Conservation (phyloP, 1,139 yeast genomes). For the Nadsonia commutata region DNA sequence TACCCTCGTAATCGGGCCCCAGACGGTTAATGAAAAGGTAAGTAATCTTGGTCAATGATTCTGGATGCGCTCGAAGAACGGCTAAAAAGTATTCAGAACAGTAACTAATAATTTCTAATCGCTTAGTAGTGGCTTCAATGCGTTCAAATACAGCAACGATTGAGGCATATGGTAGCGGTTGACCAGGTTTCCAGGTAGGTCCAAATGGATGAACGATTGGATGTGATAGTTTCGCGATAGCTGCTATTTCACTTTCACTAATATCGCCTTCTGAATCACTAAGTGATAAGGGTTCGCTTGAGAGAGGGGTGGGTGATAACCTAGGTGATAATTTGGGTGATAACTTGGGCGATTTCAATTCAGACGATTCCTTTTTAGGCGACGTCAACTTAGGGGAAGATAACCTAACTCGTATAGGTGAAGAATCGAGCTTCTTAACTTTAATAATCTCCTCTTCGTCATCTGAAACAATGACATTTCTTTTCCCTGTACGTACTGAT, state of each 20-base stretch:
- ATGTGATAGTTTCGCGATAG: neutral
- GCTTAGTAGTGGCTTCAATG: conserved; percentile 63
- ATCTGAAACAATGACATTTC: no score
- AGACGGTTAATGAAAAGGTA: conserved; percentile 75
- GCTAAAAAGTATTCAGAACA: conserved; percentile 58
- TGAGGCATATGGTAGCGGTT: conserved; percentile 41
- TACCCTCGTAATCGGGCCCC: conserved; percentile 92
- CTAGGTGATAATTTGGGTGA: neutral
- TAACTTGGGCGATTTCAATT: neutral
- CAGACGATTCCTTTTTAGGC: no score
- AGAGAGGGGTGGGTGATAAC: neutral
- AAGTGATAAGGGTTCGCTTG: no score
- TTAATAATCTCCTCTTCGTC: no score
- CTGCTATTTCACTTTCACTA: neutral
- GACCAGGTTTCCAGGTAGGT: neutral
- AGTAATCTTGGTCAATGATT: conserved; percentile 52
- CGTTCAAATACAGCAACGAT: conserved; percentile 57
- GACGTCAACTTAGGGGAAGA: no score
- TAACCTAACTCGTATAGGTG: no score
- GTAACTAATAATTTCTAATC: conserved; percentile 64
- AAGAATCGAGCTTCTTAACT: no score
- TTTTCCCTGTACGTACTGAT: no score
- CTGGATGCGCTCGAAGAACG: conserved; percentile 43
- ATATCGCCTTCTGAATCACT: neutral
- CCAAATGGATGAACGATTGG: neutral